phyloP scores from a whole-genome alignment of 2,329 filamentous ascomycete species.

The Colletotrichum sojae region DNA sequence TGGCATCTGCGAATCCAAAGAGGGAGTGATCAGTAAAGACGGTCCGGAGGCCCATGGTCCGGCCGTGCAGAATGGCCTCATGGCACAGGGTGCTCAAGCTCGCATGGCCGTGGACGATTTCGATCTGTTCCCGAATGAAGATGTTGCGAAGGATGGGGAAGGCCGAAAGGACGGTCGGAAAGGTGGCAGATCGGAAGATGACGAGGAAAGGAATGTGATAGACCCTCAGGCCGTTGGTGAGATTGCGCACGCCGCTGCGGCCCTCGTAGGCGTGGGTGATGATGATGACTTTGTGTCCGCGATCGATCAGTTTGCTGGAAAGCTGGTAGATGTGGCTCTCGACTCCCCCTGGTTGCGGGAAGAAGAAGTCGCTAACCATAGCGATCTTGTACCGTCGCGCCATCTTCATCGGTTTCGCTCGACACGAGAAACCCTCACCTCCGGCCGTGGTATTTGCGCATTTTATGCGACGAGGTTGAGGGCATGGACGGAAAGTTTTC shows the following conservation, averaged over 20 bases:
- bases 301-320: conserved; percentile 95
- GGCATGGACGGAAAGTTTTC: too few relatives aligned
- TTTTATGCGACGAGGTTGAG: conserved; percentile 10
- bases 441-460: not conserved
- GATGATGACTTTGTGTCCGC: conserved; percentile 97
- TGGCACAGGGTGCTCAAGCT: conserved; percentile 94
- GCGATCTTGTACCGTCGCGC: conserved; percentile 75
- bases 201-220: conserved; percentile 97
- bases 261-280: conserved; percentile 96
- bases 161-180: conserved; percentile 98
- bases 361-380: conserved; percentile 99
- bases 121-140: conserved; percentile 91
- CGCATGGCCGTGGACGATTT: conserved; percentile 98
- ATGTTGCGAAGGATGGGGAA: conserved; percentile 99
- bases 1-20: conserved; percentile 97
- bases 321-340: conserved; percentile 99
- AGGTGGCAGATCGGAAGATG: conserved; percentile 93
- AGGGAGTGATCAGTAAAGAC: conserved; percentile 98
- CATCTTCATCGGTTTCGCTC: conserved; percentile 30
- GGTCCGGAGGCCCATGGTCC: conserved; percentile 95
- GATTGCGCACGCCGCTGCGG: conserved; percentile 91
- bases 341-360: conserved; percentile 94
- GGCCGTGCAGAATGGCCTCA: conserved; percentile 92
- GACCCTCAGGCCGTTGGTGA: conserved; percentile 98
- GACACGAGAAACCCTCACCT: conserved; percentile 22